Base-by-base conservation (phyloP, 352 stramenopile genomes). In the Globisporangium perplexum region DNA sequence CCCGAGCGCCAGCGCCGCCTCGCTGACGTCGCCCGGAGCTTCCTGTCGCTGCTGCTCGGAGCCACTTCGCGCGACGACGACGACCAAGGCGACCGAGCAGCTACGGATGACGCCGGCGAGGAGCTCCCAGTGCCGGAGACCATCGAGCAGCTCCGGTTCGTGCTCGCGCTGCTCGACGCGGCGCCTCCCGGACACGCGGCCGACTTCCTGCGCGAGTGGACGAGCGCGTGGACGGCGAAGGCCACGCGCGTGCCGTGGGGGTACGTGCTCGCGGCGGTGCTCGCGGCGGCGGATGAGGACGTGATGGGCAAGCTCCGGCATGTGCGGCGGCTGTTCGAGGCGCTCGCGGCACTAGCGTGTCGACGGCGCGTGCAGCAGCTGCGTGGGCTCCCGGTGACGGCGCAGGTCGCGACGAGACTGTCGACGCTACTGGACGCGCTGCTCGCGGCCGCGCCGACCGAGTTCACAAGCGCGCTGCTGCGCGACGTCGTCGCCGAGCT, bases 21-120 rank as follows among this genome's bases (percentile, higher is more conserved):
- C 22, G 47, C 57, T 15, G 26, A 47, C 20, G 66, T 93, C 26
- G 41, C 88, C 14, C 20, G 49, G 7, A 43, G 65, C 12, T 71
- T 85, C 50, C 72, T 80, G 60, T 53, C 65, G 23, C 62, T 85
- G 20, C 53, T 93, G 5, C 61, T 93, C 20, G 83, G 83, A 15
- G 57, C 62, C 48, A 43, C 63, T 26, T 44, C 64, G 24, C 63
- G 72, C n/a, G n/a, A n/a, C 22, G 59, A 47, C 28, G 63, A 36
- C 31, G 41, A 47, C 24, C 22, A 54, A 55, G 47, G n/a, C 24
- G 35, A 30, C 12, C 14, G n/a, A 18, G 47, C 6, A 30, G 14
- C 23, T 56, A n/a, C 7, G 11, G n/a, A 60, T 3, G 47, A 59
- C 15, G 42, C 41, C 18, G 43, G 60, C 35, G 65, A 76, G 53